Percentiles rank a stretch among this genome's conserved stretches.
Evolutionary conservation across 768 basidiomycete genomes (phyloP).

Genomic region (Trametes meyenii): DNA sequence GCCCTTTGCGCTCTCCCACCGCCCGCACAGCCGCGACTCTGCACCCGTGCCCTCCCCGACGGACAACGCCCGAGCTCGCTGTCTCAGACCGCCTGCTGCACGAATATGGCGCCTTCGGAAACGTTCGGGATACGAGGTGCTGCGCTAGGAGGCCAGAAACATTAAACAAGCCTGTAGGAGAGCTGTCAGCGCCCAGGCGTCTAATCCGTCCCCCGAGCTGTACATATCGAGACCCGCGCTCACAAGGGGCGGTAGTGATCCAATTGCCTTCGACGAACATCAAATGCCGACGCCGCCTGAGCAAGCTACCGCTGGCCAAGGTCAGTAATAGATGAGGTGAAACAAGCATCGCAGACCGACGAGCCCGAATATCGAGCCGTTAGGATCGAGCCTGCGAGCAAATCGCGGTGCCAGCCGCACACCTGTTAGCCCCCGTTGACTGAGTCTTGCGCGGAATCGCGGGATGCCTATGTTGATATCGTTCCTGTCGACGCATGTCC

Average conservation of each 20-base stretch:
- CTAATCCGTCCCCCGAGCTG: not conserved
- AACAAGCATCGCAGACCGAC: not conserved
- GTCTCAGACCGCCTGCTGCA: not conserved
- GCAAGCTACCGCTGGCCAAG: no score
- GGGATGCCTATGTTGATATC: not conserved
- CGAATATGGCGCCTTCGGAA: not conserved
- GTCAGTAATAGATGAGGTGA: not conserved
- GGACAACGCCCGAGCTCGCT: not conserved
- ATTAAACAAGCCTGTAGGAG: not conserved
- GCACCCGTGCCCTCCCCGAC: constrained; percentile 16
- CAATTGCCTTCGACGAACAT: not conserved
- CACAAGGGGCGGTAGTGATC: not conserved
- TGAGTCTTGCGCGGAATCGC: not conserved
- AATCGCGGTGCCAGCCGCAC: not conserved
- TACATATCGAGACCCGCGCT: not conserved
- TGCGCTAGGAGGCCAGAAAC: not conserved
- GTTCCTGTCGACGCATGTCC: not conserved
- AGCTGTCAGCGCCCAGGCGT: not conserved
- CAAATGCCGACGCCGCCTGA: not conserved
- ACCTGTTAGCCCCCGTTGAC: constrained; percentile 7
- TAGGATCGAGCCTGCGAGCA: not conserved
- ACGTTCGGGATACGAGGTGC: not conserved
- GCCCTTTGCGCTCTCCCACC: constrained; percentile 29
- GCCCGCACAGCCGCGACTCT: constrained; percentile 26
- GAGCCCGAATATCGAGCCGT: not conserved